Evolutionary conservation across 257 asterid species (phyloP).

Genomic region (Solanum paucissectum): DNA sequence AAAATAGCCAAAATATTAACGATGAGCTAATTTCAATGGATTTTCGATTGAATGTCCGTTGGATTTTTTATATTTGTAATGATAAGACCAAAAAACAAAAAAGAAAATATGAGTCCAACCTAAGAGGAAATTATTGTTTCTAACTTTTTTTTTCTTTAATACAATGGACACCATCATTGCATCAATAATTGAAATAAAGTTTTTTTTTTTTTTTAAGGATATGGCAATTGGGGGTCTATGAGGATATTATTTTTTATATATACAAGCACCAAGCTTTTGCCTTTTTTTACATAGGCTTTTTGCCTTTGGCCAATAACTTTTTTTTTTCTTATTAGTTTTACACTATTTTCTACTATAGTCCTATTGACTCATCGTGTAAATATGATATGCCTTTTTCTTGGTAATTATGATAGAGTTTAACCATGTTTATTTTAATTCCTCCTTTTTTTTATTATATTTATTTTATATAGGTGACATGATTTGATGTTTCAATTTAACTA

Average conservation of each 20-base stretch:
- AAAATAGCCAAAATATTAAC: background rate
- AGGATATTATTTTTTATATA: constrained; percentile 1
- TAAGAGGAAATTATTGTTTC: constrained; percentile 4
- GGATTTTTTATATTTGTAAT: background rate
- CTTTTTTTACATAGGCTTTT: constrained; percentile 11
- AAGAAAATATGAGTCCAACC: background rate
- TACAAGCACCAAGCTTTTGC: background rate
- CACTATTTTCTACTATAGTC: constrained; percentile 6
- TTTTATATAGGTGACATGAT: background rate
- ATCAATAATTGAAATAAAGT: constrained; percentile 48
- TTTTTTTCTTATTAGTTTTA: background rate
- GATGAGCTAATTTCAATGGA: background rate
- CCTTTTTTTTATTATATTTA: background rate
- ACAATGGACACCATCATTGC: constrained; percentile 28
- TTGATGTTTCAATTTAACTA: constrained; percentile 7
- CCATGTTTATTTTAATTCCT: background rate
- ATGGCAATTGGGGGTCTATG: constrained; percentile 27
- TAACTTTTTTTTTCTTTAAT: constrained; percentile 12
- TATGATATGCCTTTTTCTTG: background rate
- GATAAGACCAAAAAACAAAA: background rate
- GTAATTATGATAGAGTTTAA: background rate
- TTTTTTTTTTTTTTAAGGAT: constrained; percentile 10
- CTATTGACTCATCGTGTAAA: background rate
- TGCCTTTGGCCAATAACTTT: constrained; percentile 1
- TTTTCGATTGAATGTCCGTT: background rate